A percentile compares a stretch with the other conserved stretches of the same genome.
phyloP scores from a whole-genome alignment of 441 rosid genomes.

The Arabidopsis hybrid region DNA sequence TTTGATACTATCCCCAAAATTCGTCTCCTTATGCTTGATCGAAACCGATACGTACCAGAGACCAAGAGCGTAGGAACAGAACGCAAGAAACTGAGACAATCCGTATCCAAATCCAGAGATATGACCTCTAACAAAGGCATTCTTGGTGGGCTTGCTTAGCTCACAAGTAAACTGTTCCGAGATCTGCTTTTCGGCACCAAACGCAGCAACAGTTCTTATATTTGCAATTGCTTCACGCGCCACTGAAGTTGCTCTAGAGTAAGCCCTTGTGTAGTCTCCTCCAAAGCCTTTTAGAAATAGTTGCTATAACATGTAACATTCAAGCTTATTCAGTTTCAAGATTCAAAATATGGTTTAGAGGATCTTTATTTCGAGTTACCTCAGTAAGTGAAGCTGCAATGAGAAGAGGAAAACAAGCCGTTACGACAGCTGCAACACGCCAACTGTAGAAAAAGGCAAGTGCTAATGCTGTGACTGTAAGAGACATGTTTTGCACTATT shows the following conservation, averaged over 20 bases:
- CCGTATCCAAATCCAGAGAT: constrained; percentile 84
- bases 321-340: constrained; percentile 9
- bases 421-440: constrained; percentile 78
- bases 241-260: constrained; percentile 70
- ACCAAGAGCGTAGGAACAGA: constrained; percentile 79
- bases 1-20: constrained; percentile 65
- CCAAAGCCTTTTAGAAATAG: constrained; percentile 91
- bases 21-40: constrained; percentile 56
- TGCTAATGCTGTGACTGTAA: constrained; percentile 74
- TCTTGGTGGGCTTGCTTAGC: constrained; percentile 67
- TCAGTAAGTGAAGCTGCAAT: constrained; percentile 79
- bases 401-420: constrained; percentile 81
- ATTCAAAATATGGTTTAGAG: neutral
- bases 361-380: constrained; percentile 49
- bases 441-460: constrained; percentile 75
- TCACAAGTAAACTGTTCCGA: constrained; percentile 62
- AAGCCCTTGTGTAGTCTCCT: constrained; percentile 71
- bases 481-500: constrained; percentile 76
- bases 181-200: constrained; percentile 73
- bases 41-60: constrained; percentile 85
- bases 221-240: constrained; percentile 84
- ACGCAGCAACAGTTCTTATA: constrained; percentile 80
- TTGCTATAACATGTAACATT: constrained; percentile 55
- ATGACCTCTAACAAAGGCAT: constrained; percentile 70
- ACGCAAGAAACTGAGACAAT: constrained; percentile 63